Evolutionary conservation across 192 early-diverging fungal genomes (phyloP), one percentile per base, ranked within the genome.

Genomic region (Lunasporangiospora selenospora): DNA sequence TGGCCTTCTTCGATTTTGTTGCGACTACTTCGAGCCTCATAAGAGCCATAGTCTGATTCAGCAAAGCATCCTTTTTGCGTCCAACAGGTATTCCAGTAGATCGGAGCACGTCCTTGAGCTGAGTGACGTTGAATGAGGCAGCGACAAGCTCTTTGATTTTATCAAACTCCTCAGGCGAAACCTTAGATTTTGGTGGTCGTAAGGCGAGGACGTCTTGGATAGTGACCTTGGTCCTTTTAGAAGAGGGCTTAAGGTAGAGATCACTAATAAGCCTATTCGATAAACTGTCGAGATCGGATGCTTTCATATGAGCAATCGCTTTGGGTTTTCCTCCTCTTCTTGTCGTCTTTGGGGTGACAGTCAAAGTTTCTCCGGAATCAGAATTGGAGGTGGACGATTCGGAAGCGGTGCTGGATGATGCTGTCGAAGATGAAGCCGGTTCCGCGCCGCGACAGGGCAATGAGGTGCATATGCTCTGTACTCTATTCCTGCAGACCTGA

Each of bases 41-140:
- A 2, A 73, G 53, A 27, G 53, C 18, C 69, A 73, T 63, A 41
- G 63, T 46, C 37, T 73, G 59, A 31, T 73, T 73, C 45, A 73
- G n/a, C 15, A 73, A 37, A 12, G 58, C 37, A 0, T 53, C 61
- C 37, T 73, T 73, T n/a, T 63, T 73, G 32, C 60, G 60, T 2
- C 34, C 32, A 3, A 53, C 21, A 4, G 69, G 60, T 5, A 44
- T 43, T 2, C 32, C 46, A 23, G 62, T 46, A n/a, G 60, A 46
- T 2, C 60, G 54, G 11, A 73, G 55, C 21, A 73, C 69, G 6
- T 30, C 34, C 15, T 52, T 73, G 54, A 73, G 69, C 24, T 73
- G 69, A 21, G 5, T 30, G 23, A 58, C 54, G 41, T 73, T 73
- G 49, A 73, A 73, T 0, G 69, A 73, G 3, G 46, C 16, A 23